Evolutionary conservation across 192 early-diverging fungal species (phyloP), one percentile per base, ranked within the genome.

Genomic region (Coemansia sp.): DNA sequence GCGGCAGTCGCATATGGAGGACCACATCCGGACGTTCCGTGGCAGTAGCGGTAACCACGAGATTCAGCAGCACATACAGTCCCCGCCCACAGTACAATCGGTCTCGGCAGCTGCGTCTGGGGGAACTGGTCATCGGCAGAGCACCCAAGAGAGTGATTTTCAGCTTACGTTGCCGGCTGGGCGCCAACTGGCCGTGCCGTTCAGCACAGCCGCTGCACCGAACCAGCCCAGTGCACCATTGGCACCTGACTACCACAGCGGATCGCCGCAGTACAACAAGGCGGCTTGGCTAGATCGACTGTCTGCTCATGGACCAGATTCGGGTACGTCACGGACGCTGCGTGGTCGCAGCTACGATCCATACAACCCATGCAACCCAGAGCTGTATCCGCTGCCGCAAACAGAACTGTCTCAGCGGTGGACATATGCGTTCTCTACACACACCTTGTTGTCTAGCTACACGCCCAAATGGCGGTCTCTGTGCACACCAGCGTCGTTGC

Each of bases 401-500:
- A 88, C 86, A 2, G 87, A 85, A 48, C 85, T 93, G 59, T 71
- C 90, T 24, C 68, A 87, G 54, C 89, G 92, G 10, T 98, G 96
- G 96, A 85, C 93, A n/a, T 89, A 93, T 62, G 88, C 93, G 1
- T 91, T 93, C 61, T 91, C 92, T 7, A 87, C 84, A 51, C 77
- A 48, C 76, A 66, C 26, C 71, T 74, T 60, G 69, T 81, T 52
- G 71, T 85, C 56, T 81, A 87, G 55, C 84, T 87, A 41, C 74
- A 87, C 61, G 82, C 88, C 18, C 80, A 80, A 95, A 48, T 98
- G 97, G 97, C 88, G 86, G 53, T 94, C 95, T 4, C 63, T 98
- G 19, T 90, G 86, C 59, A 94, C 93, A 11, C 97, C 97, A 0
- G 97, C 95, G 12, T 94, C 91, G 66, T 73, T 99, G 39, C 97